These are phyloP conservation scores for Ogataea methanolica DNA, from an alignment of 805 yeast species.

Conservation along the genomic window DNA sequence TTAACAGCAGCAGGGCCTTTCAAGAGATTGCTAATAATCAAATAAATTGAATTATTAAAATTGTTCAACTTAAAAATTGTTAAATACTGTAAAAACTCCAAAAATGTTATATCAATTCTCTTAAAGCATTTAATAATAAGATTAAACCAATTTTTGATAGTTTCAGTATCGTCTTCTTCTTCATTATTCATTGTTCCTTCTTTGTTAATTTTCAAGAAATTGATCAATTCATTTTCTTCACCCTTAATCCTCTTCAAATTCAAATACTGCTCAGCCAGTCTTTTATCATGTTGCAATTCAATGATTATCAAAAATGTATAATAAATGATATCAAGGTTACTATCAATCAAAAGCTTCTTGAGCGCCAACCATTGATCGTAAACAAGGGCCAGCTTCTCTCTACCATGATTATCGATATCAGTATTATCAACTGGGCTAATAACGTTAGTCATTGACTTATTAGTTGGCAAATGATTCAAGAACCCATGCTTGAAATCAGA, in stretches of 20 bases:
- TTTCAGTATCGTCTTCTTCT: background rate
- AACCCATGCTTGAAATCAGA: conserved; percentile 23
- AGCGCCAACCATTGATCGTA: conserved; percentile 23
- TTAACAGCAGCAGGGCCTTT: conserved; percentile 1
- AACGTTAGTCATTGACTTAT: conserved; percentile 24
- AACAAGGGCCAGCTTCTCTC: conserved; percentile 12
- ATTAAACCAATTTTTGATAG: conserved; percentile 10
- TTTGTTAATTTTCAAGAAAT: conserved; percentile 4
- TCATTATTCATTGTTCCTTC: background rate
- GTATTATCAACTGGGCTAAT: conserved; percentile 5
- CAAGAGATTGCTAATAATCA: conserved; percentile 15
- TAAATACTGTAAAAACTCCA: conserved; percentile 18
- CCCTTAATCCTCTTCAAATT: conserved; percentile 11
- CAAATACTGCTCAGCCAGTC: conserved; percentile 13
- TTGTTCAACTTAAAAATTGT: conserved; percentile 23
- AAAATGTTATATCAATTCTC: conserved; percentile 12
- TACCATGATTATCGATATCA: conserved; percentile 1
- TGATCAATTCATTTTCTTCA: conserved; percentile 8
- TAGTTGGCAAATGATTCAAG: conserved; percentile 26
- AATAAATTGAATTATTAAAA: conserved; percentile 23
- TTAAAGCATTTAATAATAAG: conserved; percentile 21
- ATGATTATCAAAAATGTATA: conserved; percentile 18
- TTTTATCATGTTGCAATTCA: conserved; percentile 18
- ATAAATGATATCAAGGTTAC: conserved; percentile 15
- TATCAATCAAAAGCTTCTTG: conserved; percentile 7